A percentile compares a stretch with the other conserved stretches of the same genome.
Evolutionary conservation across 2,329 filamentous ascomycete genomes (phyloP).

Genomic region (Diplodia intermedia): DNA sequence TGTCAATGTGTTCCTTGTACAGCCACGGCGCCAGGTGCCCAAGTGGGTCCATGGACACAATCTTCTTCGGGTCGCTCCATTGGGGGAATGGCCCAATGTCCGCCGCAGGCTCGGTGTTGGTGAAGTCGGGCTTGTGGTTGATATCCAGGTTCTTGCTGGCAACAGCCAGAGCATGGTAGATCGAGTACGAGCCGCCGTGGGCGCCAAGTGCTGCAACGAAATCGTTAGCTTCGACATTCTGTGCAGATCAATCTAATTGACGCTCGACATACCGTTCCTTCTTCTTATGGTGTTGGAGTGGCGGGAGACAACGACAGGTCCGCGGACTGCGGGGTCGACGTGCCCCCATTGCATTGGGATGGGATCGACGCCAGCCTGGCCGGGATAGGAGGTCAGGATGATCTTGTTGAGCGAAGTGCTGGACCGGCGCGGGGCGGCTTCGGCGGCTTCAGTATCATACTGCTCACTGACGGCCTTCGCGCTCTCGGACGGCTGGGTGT

Average conservation of each 20-base stretch:
- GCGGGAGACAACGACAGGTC: slow-evolving; percentile 87
- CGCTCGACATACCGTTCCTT: slow-evolving; percentile 70
- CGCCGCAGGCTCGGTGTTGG: slow-evolving; percentile 90
- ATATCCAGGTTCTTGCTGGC: slow-evolving; percentile 86
- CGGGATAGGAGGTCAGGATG: slow-evolving; percentile 84
- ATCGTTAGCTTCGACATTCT: slow-evolving; percentile 3
- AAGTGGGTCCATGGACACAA: slow-evolving; percentile 95
- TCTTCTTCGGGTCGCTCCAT: slow-evolving; percentile 91
- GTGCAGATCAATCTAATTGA: background rate
- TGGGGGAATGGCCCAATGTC: slow-evolving; percentile 87
- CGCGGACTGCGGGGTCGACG: slow-evolving; percentile 74
- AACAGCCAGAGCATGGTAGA: slow-evolving; percentile 92
- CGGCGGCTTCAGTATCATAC: slow-evolving; percentile 45
- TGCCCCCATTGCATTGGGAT: slow-evolving; percentile 87
- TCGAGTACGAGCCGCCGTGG: slow-evolving; percentile 90
- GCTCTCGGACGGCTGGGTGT: slow-evolving; percentile 41
- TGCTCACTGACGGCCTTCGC: slow-evolving; percentile 50
- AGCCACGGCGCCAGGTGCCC: slow-evolving; percentile 87
- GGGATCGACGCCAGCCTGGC: slow-evolving; percentile 93
- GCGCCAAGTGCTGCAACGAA: slow-evolving; percentile 65
- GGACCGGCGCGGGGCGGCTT: slow-evolving; percentile 46
- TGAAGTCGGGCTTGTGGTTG: slow-evolving; percentile 79
- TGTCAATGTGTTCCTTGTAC: slow-evolving; percentile 78
- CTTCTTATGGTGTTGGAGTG: slow-evolving; percentile 75
- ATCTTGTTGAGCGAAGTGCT: slow-evolving; percentile 62